These are phyloP conservation scores for Reticulascus tulasneorum DNA, from an alignment of 2,329 filamentous ascomycete species.

Conservation along the genomic window DNA sequence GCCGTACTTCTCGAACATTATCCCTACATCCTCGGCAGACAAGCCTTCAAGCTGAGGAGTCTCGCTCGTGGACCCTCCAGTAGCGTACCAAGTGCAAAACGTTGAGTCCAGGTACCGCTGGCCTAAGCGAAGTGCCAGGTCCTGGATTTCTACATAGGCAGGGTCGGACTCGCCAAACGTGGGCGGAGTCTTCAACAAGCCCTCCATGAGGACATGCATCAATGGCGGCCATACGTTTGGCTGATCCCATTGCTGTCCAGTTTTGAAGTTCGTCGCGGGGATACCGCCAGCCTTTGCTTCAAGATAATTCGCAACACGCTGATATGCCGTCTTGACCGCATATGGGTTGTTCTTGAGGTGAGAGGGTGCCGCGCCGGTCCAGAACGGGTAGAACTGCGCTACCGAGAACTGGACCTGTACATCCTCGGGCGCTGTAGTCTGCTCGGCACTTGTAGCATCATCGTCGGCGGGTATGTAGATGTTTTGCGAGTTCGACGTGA, in stretches of 20 bases:
- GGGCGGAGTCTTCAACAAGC: constrained; percentile 55
- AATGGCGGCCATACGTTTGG: constrained; percentile 68
- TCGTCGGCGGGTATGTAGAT: constrained; percentile 48
- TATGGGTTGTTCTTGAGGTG: constrained; percentile 55
- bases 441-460: constrained; percentile 38
- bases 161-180: constrained; percentile 51
- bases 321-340: constrained; percentile 51
- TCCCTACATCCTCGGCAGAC: constrained; percentile 40
- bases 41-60: constrained; percentile 47
- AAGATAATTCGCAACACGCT: constrained; percentile 50
- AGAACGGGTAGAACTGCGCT: constrained; percentile 65
- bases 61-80: constrained; percentile 55
- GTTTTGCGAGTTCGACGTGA: constrained; percentile 54
- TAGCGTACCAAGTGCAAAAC: constrained; percentile 68
- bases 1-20: constrained; percentile 69
- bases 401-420: constrained; percentile 55
- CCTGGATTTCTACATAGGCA: constrained; percentile 49
- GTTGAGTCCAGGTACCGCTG: constrained; percentile 65
- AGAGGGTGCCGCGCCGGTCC: constrained; percentile 59
- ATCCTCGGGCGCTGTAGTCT: constrained; percentile 44
- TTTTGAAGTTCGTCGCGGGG: constrained; percentile 56
- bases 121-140: constrained; percentile 53
- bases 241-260: constrained; percentile 67
- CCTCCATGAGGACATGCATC: constrained; percentile 60
- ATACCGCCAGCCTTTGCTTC: constrained; percentile 52